Percentiles rank a stretch among this genome's conserved stretches.
Evolutionary conservation across 2,329 filamentous ascomycete species (phyloP).

Genomic region (Fusarium sp.): DNA sequence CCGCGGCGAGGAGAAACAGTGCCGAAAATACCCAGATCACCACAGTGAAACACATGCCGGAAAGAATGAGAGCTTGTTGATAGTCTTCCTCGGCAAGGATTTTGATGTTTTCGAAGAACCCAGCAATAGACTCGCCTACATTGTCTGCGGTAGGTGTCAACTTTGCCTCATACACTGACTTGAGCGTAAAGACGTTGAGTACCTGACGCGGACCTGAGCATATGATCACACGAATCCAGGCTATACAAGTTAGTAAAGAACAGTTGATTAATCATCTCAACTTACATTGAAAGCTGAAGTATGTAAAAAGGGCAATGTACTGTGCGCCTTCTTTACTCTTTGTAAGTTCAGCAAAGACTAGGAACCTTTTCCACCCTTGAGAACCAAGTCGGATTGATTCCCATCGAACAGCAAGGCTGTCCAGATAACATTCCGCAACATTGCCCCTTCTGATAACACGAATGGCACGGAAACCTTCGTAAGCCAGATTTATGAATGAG

Average conservation of each 20-base stretch:
- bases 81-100: slow-evolving; percentile 80
- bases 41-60: slow-evolving; percentile 92
- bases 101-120: slow-evolving; percentile 88
- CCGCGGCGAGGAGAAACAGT: slow-evolving; percentile 80
- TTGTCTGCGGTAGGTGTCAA: slow-evolving; percentile 69
- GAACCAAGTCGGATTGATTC: slow-evolving; percentile 84
- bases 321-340: slow-evolving; percentile 93
- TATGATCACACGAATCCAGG: slow-evolving; percentile 89
- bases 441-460: slow-evolving; percentile 87
- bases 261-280: slow-evolving; percentile 4
- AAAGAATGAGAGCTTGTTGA: slow-evolving; percentile 85
- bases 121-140: slow-evolving; percentile 75
- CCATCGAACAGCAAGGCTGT: slow-evolving; percentile 86
- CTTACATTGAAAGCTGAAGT: slow-evolving; percentile 80
- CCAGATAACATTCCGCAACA: slow-evolving; percentile 92
- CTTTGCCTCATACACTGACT: slow-evolving; percentile 83
- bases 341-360: slow-evolving; percentile 93
- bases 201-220: slow-evolving; percentile 94
- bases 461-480: slow-evolving; percentile 84
- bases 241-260: slow-evolving; percentile 59
- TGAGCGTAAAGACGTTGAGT: slow-evolving; percentile 90
- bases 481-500: slow-evolving; percentile 85
- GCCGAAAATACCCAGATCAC: slow-evolving; percentile 90
- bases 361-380: slow-evolving; percentile 87
- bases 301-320: slow-evolving; percentile 91